phyloP scores from a whole-genome alignment of 2,329 filamentous ascomycete genomes.

The Botrytis pseudocinerea region DNA sequence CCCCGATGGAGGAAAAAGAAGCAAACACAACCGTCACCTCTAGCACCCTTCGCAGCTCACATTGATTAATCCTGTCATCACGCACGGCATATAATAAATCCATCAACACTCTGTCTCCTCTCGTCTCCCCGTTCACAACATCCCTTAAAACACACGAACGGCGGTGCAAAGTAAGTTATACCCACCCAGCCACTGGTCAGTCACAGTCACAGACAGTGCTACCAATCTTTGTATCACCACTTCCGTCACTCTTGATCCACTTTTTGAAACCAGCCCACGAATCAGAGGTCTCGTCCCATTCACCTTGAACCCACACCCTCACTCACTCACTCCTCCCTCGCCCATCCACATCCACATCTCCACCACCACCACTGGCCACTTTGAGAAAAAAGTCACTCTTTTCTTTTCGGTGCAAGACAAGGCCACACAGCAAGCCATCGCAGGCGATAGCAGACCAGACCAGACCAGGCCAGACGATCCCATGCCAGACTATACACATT shows the following conservation, averaged over 20 bases:
- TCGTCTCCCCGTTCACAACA: neutral
- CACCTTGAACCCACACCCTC: neutral
- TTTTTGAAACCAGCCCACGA: neutral
- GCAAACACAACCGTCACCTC: neutral
- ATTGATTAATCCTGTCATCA: neutral
- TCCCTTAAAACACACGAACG: neutral
- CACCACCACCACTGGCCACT: neutral
- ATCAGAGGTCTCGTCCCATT: neutral
- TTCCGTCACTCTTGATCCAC: slow-evolving; percentile 10
- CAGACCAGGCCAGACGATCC: neutral
- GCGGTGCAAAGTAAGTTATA: neutral
- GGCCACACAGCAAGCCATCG: neutral
- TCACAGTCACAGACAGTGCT: neutral
- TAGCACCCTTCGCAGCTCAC: too few relatives aligned
- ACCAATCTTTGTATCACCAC: slow-evolving; percentile 1
- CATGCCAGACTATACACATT: too few relatives aligned
- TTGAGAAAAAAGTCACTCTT: neutral
- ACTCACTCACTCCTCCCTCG: neutral
- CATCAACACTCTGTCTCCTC: neutral
- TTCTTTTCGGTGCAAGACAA: neutral
- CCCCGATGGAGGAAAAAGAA: neutral
- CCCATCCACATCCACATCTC: neutral
- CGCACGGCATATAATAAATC: neutral
- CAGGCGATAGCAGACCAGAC: neutral
- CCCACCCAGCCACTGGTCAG: neutral